Percentiles rank a stretch among this genome's conserved stretches.
Evolutionary conservation across 1,284 basidiomycete species (phyloP).

Genomic region (Fomitopsis palustris): DNA sequence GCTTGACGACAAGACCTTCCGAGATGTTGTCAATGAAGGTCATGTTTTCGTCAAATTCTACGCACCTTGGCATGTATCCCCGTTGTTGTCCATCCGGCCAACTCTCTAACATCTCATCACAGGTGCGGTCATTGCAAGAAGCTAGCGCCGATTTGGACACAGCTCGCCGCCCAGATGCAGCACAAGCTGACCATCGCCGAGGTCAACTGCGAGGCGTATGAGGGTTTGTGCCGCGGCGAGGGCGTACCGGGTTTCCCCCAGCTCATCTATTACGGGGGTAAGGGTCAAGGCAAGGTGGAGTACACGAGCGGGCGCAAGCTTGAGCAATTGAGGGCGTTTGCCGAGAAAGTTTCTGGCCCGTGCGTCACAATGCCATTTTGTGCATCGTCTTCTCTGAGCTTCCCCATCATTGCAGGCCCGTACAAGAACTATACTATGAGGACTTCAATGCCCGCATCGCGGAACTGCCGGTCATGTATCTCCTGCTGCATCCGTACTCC

Average conservation of each 20-base stretch:
- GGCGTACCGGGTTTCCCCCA: conserved; percentile 79
- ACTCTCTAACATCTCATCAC: neutral
- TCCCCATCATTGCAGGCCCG: conserved; percentile 31
- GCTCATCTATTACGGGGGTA: conserved; percentile 57
- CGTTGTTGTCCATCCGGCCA: neutral
- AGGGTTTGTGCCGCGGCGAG: conserved; percentile 60
- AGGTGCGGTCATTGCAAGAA: conserved; percentile 92
- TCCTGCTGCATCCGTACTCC: conserved; percentile 60
- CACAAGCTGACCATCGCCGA: conserved; percentile 74
- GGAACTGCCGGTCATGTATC: conserved; percentile 66
- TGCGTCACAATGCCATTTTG: conserved; percentile 6
- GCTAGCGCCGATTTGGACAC: conserved; percentile 75
- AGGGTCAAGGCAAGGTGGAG: conserved; percentile 50
- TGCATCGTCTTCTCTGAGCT: neutral
- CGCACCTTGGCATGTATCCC: conserved; percentile 72
- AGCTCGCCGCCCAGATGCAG: conserved; percentile 69
- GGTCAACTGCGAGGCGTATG: conserved; percentile 81
- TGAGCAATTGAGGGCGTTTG: conserved; percentile 67
- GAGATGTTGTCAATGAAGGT: conserved; percentile 47
- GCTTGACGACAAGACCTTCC: conserved; percentile 53
- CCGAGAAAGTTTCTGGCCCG: conserved; percentile 51
- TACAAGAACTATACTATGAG: conserved; percentile 45
- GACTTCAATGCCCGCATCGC: conserved; percentile 49
- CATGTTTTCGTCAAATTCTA: conserved; percentile 87
- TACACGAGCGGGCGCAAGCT: conserved; percentile 70